phyloP scores from a whole-genome alignment of 768 basidiomycete species.

The Leccinellum rugosiceps region DNA sequence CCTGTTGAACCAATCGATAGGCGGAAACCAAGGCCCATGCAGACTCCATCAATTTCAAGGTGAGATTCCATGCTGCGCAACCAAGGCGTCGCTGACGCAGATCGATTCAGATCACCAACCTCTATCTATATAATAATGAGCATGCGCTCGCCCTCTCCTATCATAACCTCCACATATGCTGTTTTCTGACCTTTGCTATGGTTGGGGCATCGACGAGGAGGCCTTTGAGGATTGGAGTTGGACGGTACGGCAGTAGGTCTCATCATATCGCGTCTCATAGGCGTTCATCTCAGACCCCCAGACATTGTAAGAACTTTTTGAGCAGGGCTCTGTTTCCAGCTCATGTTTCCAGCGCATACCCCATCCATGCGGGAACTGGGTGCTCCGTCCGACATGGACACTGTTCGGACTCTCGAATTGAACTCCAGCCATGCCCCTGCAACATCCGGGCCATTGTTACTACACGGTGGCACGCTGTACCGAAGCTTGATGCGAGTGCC shows the following conservation, averaged over 20 bases:
- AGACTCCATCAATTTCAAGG: constrained; percentile 90
- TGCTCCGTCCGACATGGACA: constrained; percentile 48
- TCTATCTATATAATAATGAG: constrained; percentile 90
- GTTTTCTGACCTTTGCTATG: constrained; percentile 82
- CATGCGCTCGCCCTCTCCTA: constrained; percentile 76
- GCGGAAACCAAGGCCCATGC: constrained; percentile 97
- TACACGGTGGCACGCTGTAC: constrained; percentile 88
- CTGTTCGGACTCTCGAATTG: constrained; percentile 59
- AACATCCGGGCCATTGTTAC: constrained; percentile 84
- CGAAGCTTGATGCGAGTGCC: constrained; percentile 54
- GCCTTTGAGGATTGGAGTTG: constrained; percentile 98
- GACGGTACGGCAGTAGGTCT: constrained; percentile 82
- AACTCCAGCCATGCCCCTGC: constrained; percentile 82
- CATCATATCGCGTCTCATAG: not conserved
- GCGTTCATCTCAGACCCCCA: constrained; percentile 25
- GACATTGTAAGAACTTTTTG: constrained; percentile 85
- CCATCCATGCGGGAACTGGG: constrained; percentile 36
- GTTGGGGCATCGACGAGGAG: constrained; percentile 93
- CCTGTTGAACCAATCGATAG: constrained; percentile 92
- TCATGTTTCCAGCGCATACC: constrained; percentile 58
- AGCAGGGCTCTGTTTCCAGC: constrained; percentile 66
- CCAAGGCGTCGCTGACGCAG: not conserved
- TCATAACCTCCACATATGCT: constrained; percentile 79
- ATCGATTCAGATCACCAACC: constrained; percentile 69
- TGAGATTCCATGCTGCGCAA: constrained; percentile 25